Evolutionary conservation across 306 rosid genomes (phyloP), one percentile per base, ranked within the genome.

Genomic region (Quercus rubra): DNA sequence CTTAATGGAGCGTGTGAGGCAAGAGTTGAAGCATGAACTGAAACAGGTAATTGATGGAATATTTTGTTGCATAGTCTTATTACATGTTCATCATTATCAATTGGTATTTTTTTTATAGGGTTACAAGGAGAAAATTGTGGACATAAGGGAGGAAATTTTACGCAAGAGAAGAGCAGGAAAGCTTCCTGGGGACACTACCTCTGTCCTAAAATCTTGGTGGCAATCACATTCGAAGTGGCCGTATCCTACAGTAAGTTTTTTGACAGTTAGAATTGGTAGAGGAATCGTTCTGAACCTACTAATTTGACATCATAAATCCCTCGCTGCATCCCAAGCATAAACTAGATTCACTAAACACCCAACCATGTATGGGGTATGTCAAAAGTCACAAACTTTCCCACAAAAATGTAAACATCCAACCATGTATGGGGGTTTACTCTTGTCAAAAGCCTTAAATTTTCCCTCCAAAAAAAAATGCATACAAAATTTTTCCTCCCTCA

Each of bases 101-200:
- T 43, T 33, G 28, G 38, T 31, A 35, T 18, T 56, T 38, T 28
- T 14, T 70, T 80, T 61, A 31, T 78, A 92, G 99, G 96, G 96
- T 73, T 95, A 95, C 83, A 95, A 95, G 86, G 98, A 91, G 86
- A 95, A 90, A 87, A 95, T 95, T 78, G 98, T 95, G 61, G 99
- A 93, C 84, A 93, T 95, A 68, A 84, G 99, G 80, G 99, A 95
- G 87, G 99, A 95, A 77, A 95, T 95, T 80, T 78, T 95, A 83
- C 91, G 99, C 74, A 95, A 95, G 93, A 95, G 99, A 81, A 90
- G 99, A 86, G 99, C 99, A 1, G 99, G 99, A 80, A 95, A 95
- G 78, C 99, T 93, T 88, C 99, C 99, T 6, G 97, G 99, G 19
- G 97, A 95, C 87, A 95, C 99, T 1, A 95, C 99, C 79, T 95